Conservation (phyloP, 140 eudicot species). For the Stevia rebaudiana region DNA sequence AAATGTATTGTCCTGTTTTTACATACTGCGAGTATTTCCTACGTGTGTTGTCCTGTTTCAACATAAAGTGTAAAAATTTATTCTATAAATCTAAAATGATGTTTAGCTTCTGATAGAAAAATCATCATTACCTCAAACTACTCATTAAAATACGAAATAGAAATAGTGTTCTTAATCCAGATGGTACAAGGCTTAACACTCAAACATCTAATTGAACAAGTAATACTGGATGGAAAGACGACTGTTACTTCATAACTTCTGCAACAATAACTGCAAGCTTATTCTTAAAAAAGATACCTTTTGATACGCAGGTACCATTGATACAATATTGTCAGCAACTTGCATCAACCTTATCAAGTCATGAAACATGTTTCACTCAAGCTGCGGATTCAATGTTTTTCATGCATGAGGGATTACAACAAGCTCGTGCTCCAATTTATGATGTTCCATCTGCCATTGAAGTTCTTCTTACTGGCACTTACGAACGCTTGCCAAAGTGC, state of each 20-base stretch:
- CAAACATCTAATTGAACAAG: neutral
- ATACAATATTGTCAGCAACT: slow-evolving; percentile 94
- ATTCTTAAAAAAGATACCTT: slow-evolving; percentile 6
- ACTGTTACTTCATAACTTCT: neutral
- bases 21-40: neutral
- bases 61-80: neutral
- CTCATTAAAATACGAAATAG: neutral
- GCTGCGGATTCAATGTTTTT: slow-evolving; percentile 96
- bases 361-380: slow-evolving; percentile 97
- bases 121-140: neutral
- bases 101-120: slow-evolving; percentile 8
- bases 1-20: neutral
- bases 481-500: slow-evolving; percentile 88
- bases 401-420: slow-evolving; percentile 96
- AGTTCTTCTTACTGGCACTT: slow-evolving; percentile 81
- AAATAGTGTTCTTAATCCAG: neutral
- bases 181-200: neutral
- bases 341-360: slow-evolving; percentile 86
- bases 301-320: slow-evolving; percentile 72
- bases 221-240: neutral
- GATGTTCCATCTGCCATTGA: slow-evolving; percentile 98
- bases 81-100: neutral
- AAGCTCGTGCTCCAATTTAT: slow-evolving; percentile 98
- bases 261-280: neutral
- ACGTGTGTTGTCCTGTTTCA: neutral